A percentile compares a stretch with the other conserved stretches of the same genome.
Evolutionary conservation across 2,329 filamentous ascomycete species (phyloP).

Genomic region (Penicillium sp.): DNA sequence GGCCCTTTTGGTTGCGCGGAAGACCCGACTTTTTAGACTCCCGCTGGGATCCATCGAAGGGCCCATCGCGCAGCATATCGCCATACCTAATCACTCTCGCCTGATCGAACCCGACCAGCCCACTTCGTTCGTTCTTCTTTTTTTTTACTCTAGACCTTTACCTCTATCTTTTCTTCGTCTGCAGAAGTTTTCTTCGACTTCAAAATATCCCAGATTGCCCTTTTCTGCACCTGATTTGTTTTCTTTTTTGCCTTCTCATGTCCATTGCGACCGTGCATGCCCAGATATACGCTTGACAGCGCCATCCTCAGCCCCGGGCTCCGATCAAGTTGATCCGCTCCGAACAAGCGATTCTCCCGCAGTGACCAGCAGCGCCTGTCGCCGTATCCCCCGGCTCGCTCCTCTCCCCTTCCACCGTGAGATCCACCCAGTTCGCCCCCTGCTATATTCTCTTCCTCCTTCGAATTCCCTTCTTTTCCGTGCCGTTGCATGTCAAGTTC

Average conservation of each 20-base stretch:
- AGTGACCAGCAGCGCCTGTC: constrained; percentile 28
- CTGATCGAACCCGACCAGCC: constrained; percentile 10
- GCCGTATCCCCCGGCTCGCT: constrained; percentile 32
- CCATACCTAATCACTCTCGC: constrained; percentile 11
- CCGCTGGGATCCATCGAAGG: constrained; percentile 32
- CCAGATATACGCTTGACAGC: constrained; percentile 44
- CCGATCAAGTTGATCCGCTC: constrained; percentile 42
- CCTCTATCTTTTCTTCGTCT: constrained; percentile 19
- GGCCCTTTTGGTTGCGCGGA: constrained; percentile 13
- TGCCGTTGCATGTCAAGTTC: constrained; percentile 24
- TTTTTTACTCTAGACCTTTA: constrained; percentile 1
- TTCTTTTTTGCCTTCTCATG: neutral
- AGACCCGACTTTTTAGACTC: constrained; percentile 28
- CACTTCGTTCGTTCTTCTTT: constrained; percentile 9
- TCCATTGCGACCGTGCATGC: constrained; percentile 34
- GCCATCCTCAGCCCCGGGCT: constrained; percentile 43
- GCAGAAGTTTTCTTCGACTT: neutral
- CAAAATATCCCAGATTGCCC: neutral
- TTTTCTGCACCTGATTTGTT: neutral
- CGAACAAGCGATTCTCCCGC: constrained; percentile 48
- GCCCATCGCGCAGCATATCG: constrained; percentile 30
- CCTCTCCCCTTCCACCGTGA: constrained; percentile 35
- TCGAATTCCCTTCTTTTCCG: constrained; percentile 24
- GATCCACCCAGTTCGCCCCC: constrained; percentile 34
- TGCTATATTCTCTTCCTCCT: constrained; percentile 18